Conservation (phyloP, 306 rosid species). For the Prunus mume region DNA sequence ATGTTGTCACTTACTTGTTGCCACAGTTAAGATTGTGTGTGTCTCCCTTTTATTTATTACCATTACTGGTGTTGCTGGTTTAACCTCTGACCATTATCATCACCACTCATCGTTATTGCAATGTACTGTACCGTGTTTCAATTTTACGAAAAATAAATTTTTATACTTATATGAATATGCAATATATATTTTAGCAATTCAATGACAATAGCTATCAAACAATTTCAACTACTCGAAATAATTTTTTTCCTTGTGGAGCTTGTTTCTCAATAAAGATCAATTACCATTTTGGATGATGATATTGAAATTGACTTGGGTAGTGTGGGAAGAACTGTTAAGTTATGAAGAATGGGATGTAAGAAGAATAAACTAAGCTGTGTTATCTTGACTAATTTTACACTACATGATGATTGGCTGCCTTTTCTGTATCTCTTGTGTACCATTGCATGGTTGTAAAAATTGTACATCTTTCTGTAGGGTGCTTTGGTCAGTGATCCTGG, state of each 20-base stretch:
- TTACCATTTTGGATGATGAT: background rate
- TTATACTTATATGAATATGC: background rate
- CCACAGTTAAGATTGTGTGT: background rate
- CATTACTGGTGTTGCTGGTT: background rate
- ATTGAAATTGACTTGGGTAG: background rate
- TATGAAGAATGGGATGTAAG: background rate
- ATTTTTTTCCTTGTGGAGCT: background rate
- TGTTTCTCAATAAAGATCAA: background rate
- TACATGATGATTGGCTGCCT: background rate
- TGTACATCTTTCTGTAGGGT: conserved; percentile 28
- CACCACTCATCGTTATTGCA: background rate
- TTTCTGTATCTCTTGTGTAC: conserved; percentile 2
- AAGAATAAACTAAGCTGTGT: background rate
- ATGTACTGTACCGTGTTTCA: background rate
- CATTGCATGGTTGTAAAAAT: conserved; percentile 8
- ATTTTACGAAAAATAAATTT: background rate
- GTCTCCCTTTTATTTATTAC: background rate
- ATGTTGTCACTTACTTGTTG: background rate
- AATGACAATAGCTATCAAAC: background rate
- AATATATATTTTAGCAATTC: too few relatives aligned
- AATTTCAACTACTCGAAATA: background rate
- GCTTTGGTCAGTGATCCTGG: conserved; percentile 33
- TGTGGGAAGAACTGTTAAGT: background rate
- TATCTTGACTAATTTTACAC: background rate
- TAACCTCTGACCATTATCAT: background rate